Evolutionary conservation across 345 rosid species (phyloP), one percentile per base, ranked within the genome.

Genomic region (Raphanus sativus): DNA sequence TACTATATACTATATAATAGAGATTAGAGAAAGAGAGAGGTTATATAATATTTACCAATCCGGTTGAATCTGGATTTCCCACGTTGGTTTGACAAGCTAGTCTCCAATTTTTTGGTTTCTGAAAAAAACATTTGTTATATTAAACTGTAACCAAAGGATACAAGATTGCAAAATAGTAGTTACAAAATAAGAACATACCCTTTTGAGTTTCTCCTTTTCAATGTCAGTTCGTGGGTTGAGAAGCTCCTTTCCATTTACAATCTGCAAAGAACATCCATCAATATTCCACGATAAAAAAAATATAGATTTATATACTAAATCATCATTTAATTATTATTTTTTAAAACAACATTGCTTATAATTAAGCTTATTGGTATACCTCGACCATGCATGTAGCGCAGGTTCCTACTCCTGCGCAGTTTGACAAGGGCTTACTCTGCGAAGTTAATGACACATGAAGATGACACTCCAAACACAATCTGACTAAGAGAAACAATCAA

Each of bases 351-450:
- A 12, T n/a, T 13, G 4, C 15, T 13, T 48, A 11, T 12, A n/a
- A n/a, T n/a, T n/a, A 69, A 63, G 42, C 13, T 55, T 58, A 38
- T 17, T 42, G 15, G 16, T 29, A 11, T 48, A 80, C 98, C 94
- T 94, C 98, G 50, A 91, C 97, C 91, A 89, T 83, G 84, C 98
- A 94, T 75, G 97, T 89, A 3, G 80, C 93, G 77, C 98, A 93
- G 50, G 97, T 91, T 58, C 98, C 98, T 75, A 88, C 96, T 25
- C 98, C 98, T 21, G 86, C 97, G 80, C 98, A 94, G 66, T 94
- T 94, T 54, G 83, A 75, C 85, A 94, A 75, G 25, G 91, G 85
- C 79, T 83, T 86, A 59, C 68, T 79, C 98, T 91, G 94, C 10
- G 52, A 75, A 70, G 62, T 55, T 15, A 45, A 74, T 52, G 8